Evolutionary conservation across 148 eudicot genomes (phyloP), one percentile per base, ranked within the genome.

Genomic region (Rhododendron griersonianum): DNA sequence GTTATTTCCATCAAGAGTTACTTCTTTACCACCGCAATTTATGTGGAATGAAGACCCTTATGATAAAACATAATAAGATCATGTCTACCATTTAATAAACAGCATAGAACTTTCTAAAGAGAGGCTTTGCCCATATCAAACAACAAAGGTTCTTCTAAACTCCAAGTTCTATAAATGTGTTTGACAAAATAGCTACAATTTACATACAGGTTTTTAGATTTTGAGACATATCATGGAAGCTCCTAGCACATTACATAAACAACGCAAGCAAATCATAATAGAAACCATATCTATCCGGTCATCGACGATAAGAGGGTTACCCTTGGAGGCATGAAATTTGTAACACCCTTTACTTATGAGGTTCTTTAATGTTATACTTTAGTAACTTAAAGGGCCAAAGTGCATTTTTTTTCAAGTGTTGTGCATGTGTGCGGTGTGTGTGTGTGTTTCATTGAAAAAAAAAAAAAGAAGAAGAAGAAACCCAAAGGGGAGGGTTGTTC

Each of bases 1-100:
- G 0, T 41, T 28, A 7, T 35, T 37, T 57, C 79, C 63, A 80
- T 79, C 83, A 35, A 63, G 79, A 25, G 2, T 10, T 48, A 11
- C 59, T 81, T 33, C 50, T 21, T 65, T 16, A 75, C 90, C 89
- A 25, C 92, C 92, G 63, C 92, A 90, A 39, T 90, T 90, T 47
- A 90, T 90, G 48, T 80, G 75, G 51, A 90, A 21, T 16, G 84
- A 86, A 48, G 14, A 25, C 77, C 16, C 3, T 2, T 41, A 55
- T 78, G 15, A 23, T 44, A 23, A 47, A 78, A 78, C 25, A n/a
- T 21, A 78, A 21, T 13, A 78, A 11, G 41, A 75, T 15, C 44
- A 5, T 76, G 25, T 8, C 23, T 0, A 6, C 1, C 5, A 1
- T 76, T 76, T 67, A n/a, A 67, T 67, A 67, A 74, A 5, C 37